Evolutionary conservation across 1,284 basidiomycete species (phyloP), one percentile per base, ranked within the genome.

Genomic region (Ganoderma lingzhi): DNA sequence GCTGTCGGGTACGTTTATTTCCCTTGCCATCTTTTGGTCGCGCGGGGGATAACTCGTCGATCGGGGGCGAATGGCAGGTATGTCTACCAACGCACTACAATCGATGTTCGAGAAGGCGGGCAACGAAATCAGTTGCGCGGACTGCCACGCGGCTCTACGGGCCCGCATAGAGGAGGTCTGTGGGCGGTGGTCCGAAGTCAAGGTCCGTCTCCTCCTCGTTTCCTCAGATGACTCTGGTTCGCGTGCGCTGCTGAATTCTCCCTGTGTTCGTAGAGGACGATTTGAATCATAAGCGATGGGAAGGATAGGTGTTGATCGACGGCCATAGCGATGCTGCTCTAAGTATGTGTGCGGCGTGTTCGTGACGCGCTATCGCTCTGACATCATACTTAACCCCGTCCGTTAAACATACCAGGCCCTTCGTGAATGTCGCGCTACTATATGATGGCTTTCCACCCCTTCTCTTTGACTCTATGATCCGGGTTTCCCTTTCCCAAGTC

Each of bases 41-140:
- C 6, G 28, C 6, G 6, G 2, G 15, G 35, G 61, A 10, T 19
- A 0, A 17, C 14, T 30, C 28, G 14, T 6, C 3, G 3, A 23
- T 5, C 19, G 9, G 39, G 39, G 44, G 44, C 14, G 15, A 6
- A 1, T 32, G 1, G 35, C 41, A 65, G 64, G 64, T 6, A 59
- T 59, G 5, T 65, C 64, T 6, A 45, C 42, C 9, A 15, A 59
- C 32, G 55, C 55, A 23, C 15, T 65, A 15, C 64, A 59, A 30
- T 65, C 55, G 1, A 14, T 28, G 30, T 65, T 65, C 56, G 32
- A 23, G 30, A 65, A 56, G 37, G 56, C 41, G 6, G 56, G 64
- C 23, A 37, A 12, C 8, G 17, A 15, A 8, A 45, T 60, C 8
- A 23, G 2, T 8, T 65, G 64, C 19, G 12, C 2, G 41, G 64